Evolutionary conservation across 495 filamentous ascomycete species (phyloP), one percentile per base, ranked within the genome.

Genomic region (Aspergillus kassunensis): DNA sequence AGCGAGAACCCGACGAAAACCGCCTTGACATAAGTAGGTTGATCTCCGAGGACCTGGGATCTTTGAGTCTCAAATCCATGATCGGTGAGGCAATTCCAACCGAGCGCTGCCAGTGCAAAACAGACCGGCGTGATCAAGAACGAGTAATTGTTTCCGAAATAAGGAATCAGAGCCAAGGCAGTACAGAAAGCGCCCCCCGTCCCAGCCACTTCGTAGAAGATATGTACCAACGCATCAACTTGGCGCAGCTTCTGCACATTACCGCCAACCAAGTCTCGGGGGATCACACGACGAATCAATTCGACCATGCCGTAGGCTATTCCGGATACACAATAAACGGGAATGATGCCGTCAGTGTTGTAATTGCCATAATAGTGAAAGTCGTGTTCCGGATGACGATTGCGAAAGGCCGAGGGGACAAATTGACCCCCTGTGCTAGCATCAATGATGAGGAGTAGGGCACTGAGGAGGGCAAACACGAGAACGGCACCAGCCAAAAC

Each of bases 171-270:
- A 33, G 58, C 64, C 8, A 77, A 59, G 9, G 65, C 73, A 7
- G 66, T 74, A 42, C 61, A 66, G 48, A 76, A 70, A 9, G 70
- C 70, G n/a, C 69, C 70, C 12, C 56, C 51, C 0, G 72, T 76
- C 18, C 73, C 73, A 1, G 69, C 55, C 3, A 72, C 54, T 53
- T 77, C 72, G 47, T 75, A 74, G 29, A 74, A 70, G 18, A 77
- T 75, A 49, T 77, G 72, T 2, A 71, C 73, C 21, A 71, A 44
- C n/a, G 68, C 68, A 55, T 77, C 74, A 58, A 76, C 61, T 29
- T 62, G 65, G 15, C 69, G 57, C 18, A 77, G 56, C 48, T 75
- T 77, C 13, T 64, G 59, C 31, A 77, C 52, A 49, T 76, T 51
- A n/a, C 71, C 72, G 15, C 72, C 74, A 7, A 73, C 72, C 35